Evolutionary conservation across 495 filamentous ascomycete species (phyloP).

Genomic region (Aeminium ludgeri): DNA sequence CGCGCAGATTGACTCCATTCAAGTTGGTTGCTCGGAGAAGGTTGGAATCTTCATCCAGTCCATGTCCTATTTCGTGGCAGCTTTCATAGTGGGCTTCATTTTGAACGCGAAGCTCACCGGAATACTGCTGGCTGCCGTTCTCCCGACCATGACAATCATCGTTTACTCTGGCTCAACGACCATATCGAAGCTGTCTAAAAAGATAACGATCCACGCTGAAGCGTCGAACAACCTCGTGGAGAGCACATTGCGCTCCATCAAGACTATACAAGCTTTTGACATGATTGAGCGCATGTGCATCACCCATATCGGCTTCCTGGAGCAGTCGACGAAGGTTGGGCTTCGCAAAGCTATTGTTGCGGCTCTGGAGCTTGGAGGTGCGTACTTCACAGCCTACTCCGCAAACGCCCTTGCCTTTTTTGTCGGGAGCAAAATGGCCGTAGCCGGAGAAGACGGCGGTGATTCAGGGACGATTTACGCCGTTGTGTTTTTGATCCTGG

Average conservation of each 20-base stretch:
- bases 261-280: slow-evolving; percentile 37
- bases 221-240: slow-evolving; percentile 31
- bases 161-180: slow-evolving; percentile 22
- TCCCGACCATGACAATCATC: slow-evolving; percentile 28
- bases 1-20: slow-evolving; percentile 28
- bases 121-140: slow-evolving; percentile 26
- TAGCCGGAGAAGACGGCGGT: slow-evolving; percentile 18
- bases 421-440: slow-evolving; percentile 30
- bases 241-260: slow-evolving; percentile 33
- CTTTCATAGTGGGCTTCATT: slow-evolving; percentile 34
- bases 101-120: slow-evolving; percentile 33
- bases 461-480: slow-evolving; percentile 35
- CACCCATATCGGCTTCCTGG: slow-evolving; percentile 25
- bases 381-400: slow-evolving; percentile 31
- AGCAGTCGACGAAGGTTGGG: slow-evolving; percentile 15
- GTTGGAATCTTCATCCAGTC: slow-evolving; percentile 34
- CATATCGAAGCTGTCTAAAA: slow-evolving; percentile 18
- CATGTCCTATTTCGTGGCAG: slow-evolving; percentile 32
- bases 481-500: slow-evolving; percentile 34
- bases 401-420: slow-evolving; percentile 38
- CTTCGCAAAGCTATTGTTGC: slow-evolving; percentile 20
- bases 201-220: slow-evolving; percentile 10
- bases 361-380: slow-evolving; percentile 24
- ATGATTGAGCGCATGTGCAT: slow-evolving; percentile 26
- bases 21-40: slow-evolving; percentile 34